Percentiles rank a stretch among this genome's conserved stretches.
These are phyloP conservation scores for Oemleria cerasiformis DNA, from an alignment of 306 rosid genomes.

Conservation along the genomic window DNA sequence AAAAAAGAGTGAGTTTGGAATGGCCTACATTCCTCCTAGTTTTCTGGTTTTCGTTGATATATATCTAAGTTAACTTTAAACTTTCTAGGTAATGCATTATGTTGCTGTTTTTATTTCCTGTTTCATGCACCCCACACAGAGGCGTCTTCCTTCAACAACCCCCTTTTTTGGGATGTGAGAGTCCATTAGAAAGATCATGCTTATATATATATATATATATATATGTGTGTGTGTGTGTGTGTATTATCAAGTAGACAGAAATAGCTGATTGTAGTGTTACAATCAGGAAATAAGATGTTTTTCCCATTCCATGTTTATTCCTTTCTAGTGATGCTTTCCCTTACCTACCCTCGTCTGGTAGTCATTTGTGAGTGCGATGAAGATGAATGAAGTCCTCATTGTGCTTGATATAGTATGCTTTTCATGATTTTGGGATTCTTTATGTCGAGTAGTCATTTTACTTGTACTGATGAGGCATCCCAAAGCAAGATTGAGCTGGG, in stretches of 20 bases:
- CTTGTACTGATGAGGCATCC: no score
- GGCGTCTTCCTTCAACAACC: neutral
- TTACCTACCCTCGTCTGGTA: neutral
- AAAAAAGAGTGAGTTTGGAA: slow-evolving; percentile 73
- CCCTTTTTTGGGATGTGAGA: neutral
- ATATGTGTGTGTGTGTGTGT: no score
- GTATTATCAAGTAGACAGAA: neutral
- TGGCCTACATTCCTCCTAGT: neutral
- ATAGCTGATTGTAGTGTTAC: neutral
- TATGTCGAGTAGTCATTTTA: neutral
- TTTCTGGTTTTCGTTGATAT: neutral
- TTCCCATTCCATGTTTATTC: no score
- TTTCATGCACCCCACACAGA: neutral
- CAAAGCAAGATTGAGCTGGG: no score
- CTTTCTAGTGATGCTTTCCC: neutral
- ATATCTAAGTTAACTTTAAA: slow-evolving; percentile 5
- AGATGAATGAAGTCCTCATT: neutral
- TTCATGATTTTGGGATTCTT: neutral
- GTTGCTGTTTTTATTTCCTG: neutral
- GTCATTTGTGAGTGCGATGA: neutral
- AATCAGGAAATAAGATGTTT: neutral
- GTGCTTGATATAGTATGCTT: neutral
- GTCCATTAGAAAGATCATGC: neutral
- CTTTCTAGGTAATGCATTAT: neutral
- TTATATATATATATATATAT: no score